Evolutionary conservation across 208 protist species (phyloP).

Genomic region (Leptomonas pyrrhocoris): DNA sequence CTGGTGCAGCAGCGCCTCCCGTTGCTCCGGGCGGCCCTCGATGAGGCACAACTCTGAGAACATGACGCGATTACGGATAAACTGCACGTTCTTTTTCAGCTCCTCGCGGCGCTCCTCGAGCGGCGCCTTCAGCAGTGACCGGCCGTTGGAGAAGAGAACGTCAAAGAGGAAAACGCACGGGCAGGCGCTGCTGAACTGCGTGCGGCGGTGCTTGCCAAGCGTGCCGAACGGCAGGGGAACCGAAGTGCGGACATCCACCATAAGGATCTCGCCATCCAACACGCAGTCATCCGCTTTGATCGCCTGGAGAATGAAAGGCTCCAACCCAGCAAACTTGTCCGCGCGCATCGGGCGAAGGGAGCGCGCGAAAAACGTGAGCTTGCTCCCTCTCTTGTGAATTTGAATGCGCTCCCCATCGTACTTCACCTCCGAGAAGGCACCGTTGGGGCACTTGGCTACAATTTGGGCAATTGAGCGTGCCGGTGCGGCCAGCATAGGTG

Average conservation of each 20-base stretch:
- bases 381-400: conserved; percentile 72
- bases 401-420: conserved; percentile 92
- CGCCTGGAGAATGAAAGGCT: conserved; percentile 50
- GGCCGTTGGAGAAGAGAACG: conserved; percentile 81
- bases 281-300: conserved; percentile 66
- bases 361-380: conserved; percentile 69
- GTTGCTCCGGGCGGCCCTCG: conserved; percentile 37
- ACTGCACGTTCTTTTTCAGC: conserved; percentile 39
- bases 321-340: conserved; percentile 68
- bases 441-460: conserved; percentile 73
- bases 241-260: conserved; percentile 72
- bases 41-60: conserved; percentile 69
- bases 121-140: conserved; percentile 39
- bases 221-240: conserved; percentile 88
- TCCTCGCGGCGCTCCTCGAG: conserved; percentile 42
- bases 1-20: conserved; percentile 36
- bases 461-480: conserved; percentile 40
- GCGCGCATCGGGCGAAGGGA: conserved; percentile 75
- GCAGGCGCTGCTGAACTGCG: conserved; percentile 62
- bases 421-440: conserved; percentile 87
- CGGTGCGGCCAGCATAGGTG: conserved; percentile 60
- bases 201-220: conserved; percentile 77
- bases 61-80: conserved; percentile 51
- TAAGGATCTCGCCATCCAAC: conserved; percentile 87
- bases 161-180: conserved; percentile 87